A percentile compares a stretch with the other conserved stretches of the same genome.
These are phyloP conservation scores for Periglandula ipomoeae DNA, from an alignment of 2,329 filamentous ascomycete species.

Conservation along the genomic window DNA sequence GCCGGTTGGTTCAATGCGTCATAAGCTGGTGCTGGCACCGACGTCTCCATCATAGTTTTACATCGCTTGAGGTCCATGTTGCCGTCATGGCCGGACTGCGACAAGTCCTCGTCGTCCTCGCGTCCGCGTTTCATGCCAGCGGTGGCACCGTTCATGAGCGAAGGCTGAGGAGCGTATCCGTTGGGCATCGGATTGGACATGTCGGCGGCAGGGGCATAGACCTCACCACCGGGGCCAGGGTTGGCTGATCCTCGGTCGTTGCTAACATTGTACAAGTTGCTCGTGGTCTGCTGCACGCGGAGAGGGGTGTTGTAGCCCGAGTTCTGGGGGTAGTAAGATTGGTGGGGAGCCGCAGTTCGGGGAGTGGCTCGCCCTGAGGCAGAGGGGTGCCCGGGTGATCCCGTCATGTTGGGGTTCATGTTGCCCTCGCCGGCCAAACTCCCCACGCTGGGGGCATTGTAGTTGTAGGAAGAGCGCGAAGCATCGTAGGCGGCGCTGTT, in stretches of 20 bases:
- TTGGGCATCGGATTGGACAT: constrained; percentile 46
- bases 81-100: constrained; percentile 50
- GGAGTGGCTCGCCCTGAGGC: constrained; percentile 79
- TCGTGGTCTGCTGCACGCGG: constrained; percentile 58
- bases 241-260: constrained; percentile 56
- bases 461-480: constrained; percentile 67
- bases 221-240: constrained; percentile 56
- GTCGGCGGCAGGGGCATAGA: constrained; percentile 60
- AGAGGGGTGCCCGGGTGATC: constrained; percentile 70
- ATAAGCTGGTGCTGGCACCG: constrained; percentile 40
- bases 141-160: constrained; percentile 54
- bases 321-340: constrained; percentile 62
- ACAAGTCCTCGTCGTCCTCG: constrained; percentile 50
- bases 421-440: constrained; percentile 67
- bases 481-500: constrained; percentile 66
- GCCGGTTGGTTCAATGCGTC: constrained; percentile 40
- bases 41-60: constrained; percentile 62
- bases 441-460: constrained; percentile 59
- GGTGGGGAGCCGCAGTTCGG: constrained; percentile 62
- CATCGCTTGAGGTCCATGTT: constrained; percentile 66
- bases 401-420: constrained; percentile 72
- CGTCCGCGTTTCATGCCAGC: constrained; percentile 37
- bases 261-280: constrained; percentile 83
- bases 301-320: constrained; percentile 72
- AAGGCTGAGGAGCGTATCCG: constrained; percentile 54